Evolutionary conservation across 1,284 basidiomycete species (phyloP).

Genomic region (Leccinum huronense): DNA sequence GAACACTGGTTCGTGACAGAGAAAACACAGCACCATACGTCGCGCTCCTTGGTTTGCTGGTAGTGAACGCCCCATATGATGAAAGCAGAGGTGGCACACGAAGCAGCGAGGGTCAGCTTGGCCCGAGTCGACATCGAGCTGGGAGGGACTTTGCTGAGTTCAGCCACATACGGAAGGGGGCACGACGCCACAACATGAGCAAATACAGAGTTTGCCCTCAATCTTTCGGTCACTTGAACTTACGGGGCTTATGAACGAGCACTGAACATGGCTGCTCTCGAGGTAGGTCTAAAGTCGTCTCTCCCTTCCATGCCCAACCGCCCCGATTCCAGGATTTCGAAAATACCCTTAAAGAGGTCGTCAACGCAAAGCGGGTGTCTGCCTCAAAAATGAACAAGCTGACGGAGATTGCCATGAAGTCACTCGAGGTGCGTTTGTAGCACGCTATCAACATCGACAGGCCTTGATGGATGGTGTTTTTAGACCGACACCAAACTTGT

Average conservation of each 20-base stretch:
- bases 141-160: background rate
- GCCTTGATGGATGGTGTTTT: constrained; percentile 10
- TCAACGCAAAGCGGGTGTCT: constrained; percentile 78
- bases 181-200: constrained; percentile 27
- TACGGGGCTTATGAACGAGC: constrained; percentile 23
- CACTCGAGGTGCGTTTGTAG: constrained; percentile 62
- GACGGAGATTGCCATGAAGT: constrained; percentile 70
- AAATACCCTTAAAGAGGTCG: constrained; percentile 71
- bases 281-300: constrained; percentile 18
- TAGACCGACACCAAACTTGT: constrained; percentile 85
- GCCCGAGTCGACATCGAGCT: constrained; percentile 68
- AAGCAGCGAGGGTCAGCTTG: constrained; percentile 73
- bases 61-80: constrained; percentile 93
- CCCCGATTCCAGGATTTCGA: constrained; percentile 65
- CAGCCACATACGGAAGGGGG: constrained; percentile 20
- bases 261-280: constrained; percentile 26
- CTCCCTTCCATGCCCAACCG: constrained; percentile 6
- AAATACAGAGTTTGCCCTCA: constrained; percentile 23
- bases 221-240: constrained; percentile 2
- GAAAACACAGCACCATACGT: constrained; percentile 47
- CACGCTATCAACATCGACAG: background rate
- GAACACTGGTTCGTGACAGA: constrained; percentile 9
- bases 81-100: constrained; percentile 62
- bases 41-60: constrained; percentile 82
- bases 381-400: constrained; percentile 78